Evolutionary conservation across 768 basidiomycete genomes (phyloP).

Genomic region (Rhizopogon roseolus): DNA sequence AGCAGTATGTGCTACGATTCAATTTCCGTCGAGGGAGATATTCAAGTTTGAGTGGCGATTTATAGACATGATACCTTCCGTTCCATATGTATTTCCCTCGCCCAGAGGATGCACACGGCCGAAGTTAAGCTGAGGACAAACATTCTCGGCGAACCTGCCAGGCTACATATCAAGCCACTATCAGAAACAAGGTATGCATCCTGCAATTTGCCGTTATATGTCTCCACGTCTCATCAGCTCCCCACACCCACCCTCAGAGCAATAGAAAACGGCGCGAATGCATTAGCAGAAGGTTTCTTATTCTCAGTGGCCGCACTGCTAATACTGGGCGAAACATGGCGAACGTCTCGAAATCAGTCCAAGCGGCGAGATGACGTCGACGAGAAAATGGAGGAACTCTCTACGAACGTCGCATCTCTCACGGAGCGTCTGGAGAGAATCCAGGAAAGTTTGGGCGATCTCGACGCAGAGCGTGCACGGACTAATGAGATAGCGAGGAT

Average conservation of each 20-base stretch:
- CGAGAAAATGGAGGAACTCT: constrained; percentile 62
- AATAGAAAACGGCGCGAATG: constrained; percentile 82
- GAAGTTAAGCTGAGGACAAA: constrained; percentile 71
- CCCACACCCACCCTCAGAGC: constrained; percentile 42
- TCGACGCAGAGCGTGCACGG: constrained; percentile 26
- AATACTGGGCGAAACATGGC: constrained; percentile 75
- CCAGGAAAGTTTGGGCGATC: constrained; percentile 40
- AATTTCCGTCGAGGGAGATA: not conserved
- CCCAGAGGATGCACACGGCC: constrained; percentile 71
- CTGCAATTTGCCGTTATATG: not conserved
- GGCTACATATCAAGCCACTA: constrained; percentile 61
- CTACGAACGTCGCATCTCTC: constrained; percentile 41
- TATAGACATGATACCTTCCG: constrained; percentile 73
- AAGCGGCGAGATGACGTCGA: constrained; percentile 71
- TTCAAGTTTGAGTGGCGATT: not conserved
- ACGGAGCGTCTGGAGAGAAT: constrained; percentile 35
- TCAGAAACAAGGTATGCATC: constrained; percentile 63
- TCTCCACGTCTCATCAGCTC: not conserved
- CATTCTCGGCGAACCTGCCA: constrained; percentile 72
- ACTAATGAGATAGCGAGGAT: constrained; percentile 65
- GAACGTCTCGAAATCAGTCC: constrained; percentile 61
- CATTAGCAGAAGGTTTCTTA: constrained; percentile 80
- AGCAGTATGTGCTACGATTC: constrained; percentile 44
- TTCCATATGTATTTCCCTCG: constrained; percentile 63
- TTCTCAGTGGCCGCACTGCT: constrained; percentile 71